A percentile compares a stretch with the other conserved stretches of the same genome.
These are phyloP conservation scores for Phytophthora hibernalis DNA, from an alignment of 352 stramenopile species.

Conservation along the genomic window DNA sequence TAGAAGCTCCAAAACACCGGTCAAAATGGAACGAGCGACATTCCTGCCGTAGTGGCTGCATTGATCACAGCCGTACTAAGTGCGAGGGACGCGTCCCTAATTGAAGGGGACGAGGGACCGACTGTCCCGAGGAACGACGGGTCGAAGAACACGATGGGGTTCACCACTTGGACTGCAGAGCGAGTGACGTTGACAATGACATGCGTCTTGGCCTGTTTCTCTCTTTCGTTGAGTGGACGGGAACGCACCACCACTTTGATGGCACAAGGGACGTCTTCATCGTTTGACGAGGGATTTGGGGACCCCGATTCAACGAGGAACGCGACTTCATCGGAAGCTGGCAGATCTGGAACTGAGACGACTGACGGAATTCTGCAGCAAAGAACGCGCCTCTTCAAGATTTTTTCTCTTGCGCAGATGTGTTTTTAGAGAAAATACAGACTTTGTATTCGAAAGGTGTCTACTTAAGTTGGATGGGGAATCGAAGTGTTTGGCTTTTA, in stretches of 20 bases:
- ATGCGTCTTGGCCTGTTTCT: slow-evolving; percentile 53
- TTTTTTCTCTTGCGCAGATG: slow-evolving; percentile 2
- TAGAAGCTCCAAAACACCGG: slow-evolving; percentile 68
- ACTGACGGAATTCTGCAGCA: background rate
- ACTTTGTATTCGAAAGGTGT: too few relatives aligned
- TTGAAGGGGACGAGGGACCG: background rate
- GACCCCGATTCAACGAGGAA: background rate
- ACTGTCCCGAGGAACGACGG: slow-evolving; percentile 53
- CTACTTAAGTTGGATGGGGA: too few relatives aligned
- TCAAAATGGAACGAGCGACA: slow-evolving; percentile 83
- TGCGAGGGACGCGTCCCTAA: slow-evolving; percentile 23
- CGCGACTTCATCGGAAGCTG: slow-evolving; percentile 4
- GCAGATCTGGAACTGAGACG: slow-evolving; percentile 20
- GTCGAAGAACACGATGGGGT: slow-evolving; percentile 67
- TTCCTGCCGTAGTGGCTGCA: slow-evolving; percentile 49
- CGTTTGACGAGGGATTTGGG: background rate
- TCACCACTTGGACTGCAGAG: slow-evolving; percentile 67
- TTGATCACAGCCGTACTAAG: slow-evolving; percentile 41
- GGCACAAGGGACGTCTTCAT: slow-evolving; percentile 48
- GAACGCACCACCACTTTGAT: slow-evolving; percentile 83
- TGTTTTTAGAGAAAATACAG: too few relatives aligned
- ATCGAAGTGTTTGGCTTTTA: too few relatives aligned
- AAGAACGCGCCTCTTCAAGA: slow-evolving; percentile 15
- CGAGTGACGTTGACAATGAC: slow-evolving; percentile 63
- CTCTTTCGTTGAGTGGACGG: slow-evolving; percentile 66